These are phyloP conservation scores for Wakefieldia striispora DNA, from an alignment of 768 basidiomycete species.

Conservation along the genomic window DNA sequence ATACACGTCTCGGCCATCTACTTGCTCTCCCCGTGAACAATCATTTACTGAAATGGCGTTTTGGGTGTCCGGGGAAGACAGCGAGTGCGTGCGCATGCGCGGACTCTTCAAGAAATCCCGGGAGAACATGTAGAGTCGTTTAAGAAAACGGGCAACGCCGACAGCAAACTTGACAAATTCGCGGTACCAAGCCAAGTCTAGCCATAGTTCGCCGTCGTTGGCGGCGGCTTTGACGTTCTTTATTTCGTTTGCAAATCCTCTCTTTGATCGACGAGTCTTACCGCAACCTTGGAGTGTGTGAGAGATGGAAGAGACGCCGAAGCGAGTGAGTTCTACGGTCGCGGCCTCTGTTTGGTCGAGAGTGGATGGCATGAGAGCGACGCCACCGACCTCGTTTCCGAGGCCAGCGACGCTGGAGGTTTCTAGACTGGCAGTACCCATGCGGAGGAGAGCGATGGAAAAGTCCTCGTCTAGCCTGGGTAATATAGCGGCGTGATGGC, in stretches of 20 bases:
- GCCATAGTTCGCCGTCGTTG: conserved; percentile 37
- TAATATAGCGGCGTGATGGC: conserved; percentile 39
- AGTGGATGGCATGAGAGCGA: conserved; percentile 30
- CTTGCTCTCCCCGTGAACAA: conserved; percentile 8
- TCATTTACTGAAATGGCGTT: conserved; percentile 7
- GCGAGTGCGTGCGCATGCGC: conserved; percentile 7
- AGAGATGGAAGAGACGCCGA: conserved; percentile 41
- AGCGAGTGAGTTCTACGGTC: conserved; percentile 39
- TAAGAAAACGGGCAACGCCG: conserved; percentile 29
- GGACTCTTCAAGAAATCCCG: conserved; percentile 19
- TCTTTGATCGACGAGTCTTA: conserved; percentile 21
- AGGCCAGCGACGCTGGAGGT: conserved; percentile 69
- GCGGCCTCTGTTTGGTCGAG: conserved; percentile 26
- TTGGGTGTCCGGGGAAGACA: conserved; percentile 4
- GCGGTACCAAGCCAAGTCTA: conserved; percentile 40
- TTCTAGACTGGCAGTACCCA: conserved; percentile 75
- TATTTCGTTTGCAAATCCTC: conserved; percentile 53
- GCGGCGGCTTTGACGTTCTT: conserved; percentile 37
- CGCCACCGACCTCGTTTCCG: conserved; percentile 68
- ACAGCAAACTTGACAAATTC: conserved; percentile 36
- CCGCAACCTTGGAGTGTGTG: conserved; percentile 28
- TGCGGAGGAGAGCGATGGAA: conserved; percentile 63
- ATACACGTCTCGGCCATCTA: conserved; percentile 44
- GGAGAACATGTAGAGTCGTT: conserved; percentile 14
- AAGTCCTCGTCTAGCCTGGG: conserved; percentile 72